Evolutionary conservation across 257 asterid genomes (phyloP).

Genomic region (Penstemon davidsonii): DNA sequence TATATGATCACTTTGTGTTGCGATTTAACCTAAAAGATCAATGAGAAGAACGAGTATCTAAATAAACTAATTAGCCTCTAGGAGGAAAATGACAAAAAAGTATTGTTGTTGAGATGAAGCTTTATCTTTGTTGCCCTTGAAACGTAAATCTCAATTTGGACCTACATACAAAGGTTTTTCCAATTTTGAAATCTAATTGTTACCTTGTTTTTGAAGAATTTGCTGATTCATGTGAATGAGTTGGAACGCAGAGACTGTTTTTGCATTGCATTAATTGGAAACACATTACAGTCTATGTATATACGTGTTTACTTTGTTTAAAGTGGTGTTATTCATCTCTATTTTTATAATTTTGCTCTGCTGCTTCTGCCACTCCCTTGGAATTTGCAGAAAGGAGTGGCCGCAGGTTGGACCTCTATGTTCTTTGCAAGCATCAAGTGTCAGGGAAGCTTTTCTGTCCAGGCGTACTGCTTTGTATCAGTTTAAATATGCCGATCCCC

Average conservation of each 20-base stretch:
- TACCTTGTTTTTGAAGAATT: background rate
- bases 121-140: too few relatives aligned
- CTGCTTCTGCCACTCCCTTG: conserved; percentile 2
- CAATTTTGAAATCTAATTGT: background rate
- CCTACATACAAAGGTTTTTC: too few relatives aligned
- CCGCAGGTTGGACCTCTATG: conserved; percentile 36
- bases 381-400: conserved; percentile 63
- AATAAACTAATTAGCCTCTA: background rate
- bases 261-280: conserved; percentile 2
- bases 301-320: background rate
- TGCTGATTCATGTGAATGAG: background rate
- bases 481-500: conserved; percentile 65
- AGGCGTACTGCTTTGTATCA: conserved; percentile 52
- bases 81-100: background rate
- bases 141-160: too few relatives aligned
- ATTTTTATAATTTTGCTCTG: background rate
- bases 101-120: background rate
- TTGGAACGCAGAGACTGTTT: background rate
- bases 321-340: background rate
- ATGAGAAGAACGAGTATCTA: background rate
- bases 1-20: background rate
- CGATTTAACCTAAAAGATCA: background rate
- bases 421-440: conserved; percentile 33
- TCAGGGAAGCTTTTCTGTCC: conserved; percentile 60
- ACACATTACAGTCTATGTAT: background rate